Base-by-base conservation (phyloP, 164 flowering plant species). In the Vitis cinerea region DNA sequence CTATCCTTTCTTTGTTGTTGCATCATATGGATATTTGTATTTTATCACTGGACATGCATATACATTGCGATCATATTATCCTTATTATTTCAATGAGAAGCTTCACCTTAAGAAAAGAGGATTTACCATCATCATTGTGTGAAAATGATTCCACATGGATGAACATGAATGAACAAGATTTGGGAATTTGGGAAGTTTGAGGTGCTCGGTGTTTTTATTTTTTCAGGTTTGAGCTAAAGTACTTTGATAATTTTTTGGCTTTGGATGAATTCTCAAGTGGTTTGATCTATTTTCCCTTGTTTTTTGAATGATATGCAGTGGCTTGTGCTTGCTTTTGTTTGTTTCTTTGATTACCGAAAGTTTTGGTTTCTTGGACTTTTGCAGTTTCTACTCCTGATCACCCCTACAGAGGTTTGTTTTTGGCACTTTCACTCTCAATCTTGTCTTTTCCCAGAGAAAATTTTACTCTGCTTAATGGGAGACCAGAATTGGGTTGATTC, bases 351-450 rank as follows among this genome's bases (percentile, higher is more conserved):
- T 31, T 2, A 31, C 23, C 1, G 3, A 31, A 7, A 31, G 44
- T 31, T 31, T 31, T 31, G 44, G 7, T 64, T 15, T 50, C 23
- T 23, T 53, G 47, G 27, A 64, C 10, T 73, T 2, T 76, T 81
- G 74, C 90, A 94, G 98, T 89, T 63, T 58, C 92, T 59, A 85
- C 92, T 77, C 94, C 19, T 50, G 97, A 94, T 75, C 98, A 92
- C 72, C 98, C 97, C 50, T 97, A 94, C 50, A 88, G 97, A 94
- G 98, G 97, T 87, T 68, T 75, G 74, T 27, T 57, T 60, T 48
- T 54, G 29, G 1, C 11, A 3, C 27, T 52, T 11, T 10, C 44
- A 3, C 44, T 3, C 4, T 31, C 44, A 12, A 8, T 37, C 58
- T 37, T 47, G 4, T 11, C 15, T 52, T 59, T 64, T 51, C 1